phyloP scores from a whole-genome alignment of 192 early-diverging fungal species.

The Coemansia aciculifera region DNA sequence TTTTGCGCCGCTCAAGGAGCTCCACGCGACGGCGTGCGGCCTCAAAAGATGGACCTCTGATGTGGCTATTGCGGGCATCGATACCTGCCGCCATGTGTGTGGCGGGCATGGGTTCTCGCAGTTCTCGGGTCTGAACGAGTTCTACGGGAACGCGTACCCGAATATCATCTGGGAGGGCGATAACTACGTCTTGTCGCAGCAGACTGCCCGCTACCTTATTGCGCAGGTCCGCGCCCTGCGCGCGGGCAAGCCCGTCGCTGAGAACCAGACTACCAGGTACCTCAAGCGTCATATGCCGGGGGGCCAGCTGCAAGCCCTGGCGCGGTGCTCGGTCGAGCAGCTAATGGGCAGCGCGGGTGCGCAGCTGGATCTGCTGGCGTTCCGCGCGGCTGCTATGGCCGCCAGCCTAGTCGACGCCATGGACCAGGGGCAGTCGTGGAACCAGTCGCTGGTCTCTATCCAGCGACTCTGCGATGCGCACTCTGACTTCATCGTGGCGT shows the following conservation, averaged over 20 bases:
- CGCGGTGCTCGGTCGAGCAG: slow-evolving; percentile 39
- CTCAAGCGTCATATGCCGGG: slow-evolving; percentile 29
- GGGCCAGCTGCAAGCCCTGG: slow-evolving; percentile 21
- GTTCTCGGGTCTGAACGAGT: slow-evolving; percentile 69
- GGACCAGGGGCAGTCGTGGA: slow-evolving; percentile 29
- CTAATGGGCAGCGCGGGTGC: slow-evolving; percentile 56
- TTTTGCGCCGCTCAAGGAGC: slow-evolving; percentile 67
- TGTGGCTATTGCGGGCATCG: slow-evolving; percentile 68
- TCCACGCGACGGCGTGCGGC: slow-evolving; percentile 72
- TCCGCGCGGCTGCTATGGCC: slow-evolving; percentile 69
- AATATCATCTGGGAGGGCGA: slow-evolving; percentile 85
- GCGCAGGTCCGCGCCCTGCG: slow-evolving; percentile 65
- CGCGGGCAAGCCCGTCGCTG: slow-evolving; percentile 44
- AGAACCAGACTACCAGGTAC: slow-evolving; percentile 37
- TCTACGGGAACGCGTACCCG: slow-evolving; percentile 70
- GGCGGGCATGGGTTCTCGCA: slow-evolving; percentile 79
- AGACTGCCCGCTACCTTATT: slow-evolving; percentile 78
- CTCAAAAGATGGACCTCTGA: slow-evolving; percentile 76
- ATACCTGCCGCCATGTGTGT: slow-evolving; percentile 70
- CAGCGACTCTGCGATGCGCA: slow-evolving; percentile 73
- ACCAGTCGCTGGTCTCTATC: slow-evolving; percentile 71
- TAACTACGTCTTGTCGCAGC: slow-evolving; percentile 84
- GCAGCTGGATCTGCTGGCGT: slow-evolving; percentile 72
- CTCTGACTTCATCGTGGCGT: slow-evolving; percentile 72
- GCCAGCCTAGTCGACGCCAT: slow-evolving; percentile 64